Evolutionary conservation across 805 yeast genomes (phyloP).

Genomic region (Vanderwaltozyma polyspora): DNA sequence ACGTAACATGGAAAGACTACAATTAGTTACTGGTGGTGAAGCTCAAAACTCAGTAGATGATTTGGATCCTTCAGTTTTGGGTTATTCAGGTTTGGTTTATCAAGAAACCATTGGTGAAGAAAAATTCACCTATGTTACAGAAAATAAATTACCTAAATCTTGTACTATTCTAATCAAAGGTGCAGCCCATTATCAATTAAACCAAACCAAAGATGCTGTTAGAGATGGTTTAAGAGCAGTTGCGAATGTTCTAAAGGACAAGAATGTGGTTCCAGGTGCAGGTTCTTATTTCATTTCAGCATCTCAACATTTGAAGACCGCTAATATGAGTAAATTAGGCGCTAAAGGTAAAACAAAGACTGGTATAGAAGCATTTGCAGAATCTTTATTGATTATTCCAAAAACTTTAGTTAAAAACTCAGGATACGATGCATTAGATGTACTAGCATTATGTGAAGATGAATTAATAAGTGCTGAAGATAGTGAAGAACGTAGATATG

Average conservation of each 20-base stretch:
- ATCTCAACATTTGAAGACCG: slow-evolving; percentile 47
- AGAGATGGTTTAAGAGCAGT: slow-evolving; percentile 96
- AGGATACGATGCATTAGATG: slow-evolving; percentile 86
- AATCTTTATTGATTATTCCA: slow-evolving; percentile 82
- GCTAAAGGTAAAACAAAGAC: slow-evolving; percentile 79
- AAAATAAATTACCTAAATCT: slow-evolving; percentile 77
- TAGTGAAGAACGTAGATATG: slow-evolving; percentile 64
- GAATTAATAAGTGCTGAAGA: slow-evolving; percentile 34
- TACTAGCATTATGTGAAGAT: slow-evolving; percentile 82
- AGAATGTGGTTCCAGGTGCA: slow-evolving; percentile 86
- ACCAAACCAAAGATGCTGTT: slow-evolving; percentile 92
- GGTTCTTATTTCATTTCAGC: slow-evolving; percentile 91
- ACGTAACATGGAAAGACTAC: slow-evolving; percentile 97
- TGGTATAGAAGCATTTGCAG: slow-evolving; percentile 90
- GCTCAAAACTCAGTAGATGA: slow-evolving; percentile 98
- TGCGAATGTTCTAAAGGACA: slow-evolving; percentile 79
- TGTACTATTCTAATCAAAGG: slow-evolving; percentile 90
- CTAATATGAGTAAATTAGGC: slow-evolving; percentile 40
- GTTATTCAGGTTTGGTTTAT: slow-evolving; percentile 81
- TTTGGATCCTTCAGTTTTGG: slow-evolving; percentile 64
- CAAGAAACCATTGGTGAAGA: slow-evolving; percentile 95
- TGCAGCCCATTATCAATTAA: slow-evolving; percentile 77
- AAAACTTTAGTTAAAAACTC: slow-evolving; percentile 87
- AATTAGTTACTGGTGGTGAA: slow-evolving; percentile 91
- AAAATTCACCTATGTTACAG: slow-evolving; percentile 91